Evolutionary conservation across 2,329 filamentous ascomycete genomes (phyloP), one percentile per base, ranked within the genome.

Genomic region (Alternaria tenuissima): DNA sequence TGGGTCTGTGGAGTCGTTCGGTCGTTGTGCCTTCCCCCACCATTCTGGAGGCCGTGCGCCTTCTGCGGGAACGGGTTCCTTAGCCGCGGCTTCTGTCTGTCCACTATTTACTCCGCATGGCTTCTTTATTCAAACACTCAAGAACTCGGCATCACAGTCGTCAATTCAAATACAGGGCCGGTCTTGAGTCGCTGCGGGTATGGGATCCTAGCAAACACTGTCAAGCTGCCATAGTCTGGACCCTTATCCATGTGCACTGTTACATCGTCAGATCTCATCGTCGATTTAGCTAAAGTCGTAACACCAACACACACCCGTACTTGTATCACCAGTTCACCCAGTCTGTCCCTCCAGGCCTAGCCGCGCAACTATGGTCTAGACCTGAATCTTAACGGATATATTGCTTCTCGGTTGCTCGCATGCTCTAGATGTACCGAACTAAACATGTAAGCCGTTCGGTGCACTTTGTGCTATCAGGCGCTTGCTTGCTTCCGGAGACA

Each of bases 31-130:
- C 57, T 60, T 52, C 53, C 57, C 55, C 63, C 65, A 65, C 63
- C 62, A 59, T 58, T 58, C 32, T 57, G 52, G 56, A 57, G 54
- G 54, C 58, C 62, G 62, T 61, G 65, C 62, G 54, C 56, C 34
- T 26, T 36, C 20, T 53, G 51, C 64, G 55, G 62, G 58, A 61
- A 52, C 58, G 58, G 58, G 51, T 36, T 55, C 52, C 44, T 55
- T 51, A 55, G 44, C 57, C 54, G 46, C 53, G 41, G 39, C 57
- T 46, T 46, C 20, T 24, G 44, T 51, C 34, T 57, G 36, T 42
- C 49, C 42, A 38, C 48, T 36, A 34, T 41, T 51, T 32, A 30
- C 54, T 43, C 46, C 46, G 46, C 46, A 18, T 36, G 46, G 30
- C 46, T 42, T 42, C 18, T 22, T 30, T 24, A 36, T 49, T 24